phyloP scores from a whole-genome alignment of 169 alveolate genomes.

The Theileria parva region DNA sequence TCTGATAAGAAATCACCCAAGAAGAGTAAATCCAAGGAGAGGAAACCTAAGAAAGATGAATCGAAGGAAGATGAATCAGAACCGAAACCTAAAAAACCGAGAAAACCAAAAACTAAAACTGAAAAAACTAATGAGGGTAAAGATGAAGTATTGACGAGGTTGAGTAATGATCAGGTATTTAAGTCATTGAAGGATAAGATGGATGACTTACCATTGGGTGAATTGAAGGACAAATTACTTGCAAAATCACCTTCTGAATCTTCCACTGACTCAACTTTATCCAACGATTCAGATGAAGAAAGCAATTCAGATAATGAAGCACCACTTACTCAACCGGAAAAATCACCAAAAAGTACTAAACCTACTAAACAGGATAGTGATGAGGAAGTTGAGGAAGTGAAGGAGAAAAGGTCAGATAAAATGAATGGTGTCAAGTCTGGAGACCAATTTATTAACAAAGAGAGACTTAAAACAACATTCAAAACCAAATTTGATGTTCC shows the following conservation, averaged over 20 bases:
- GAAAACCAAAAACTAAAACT: not conserved
- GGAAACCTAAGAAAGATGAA: not conserved
- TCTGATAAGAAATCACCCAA: not conserved
- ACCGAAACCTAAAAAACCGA: constrained; percentile 14
- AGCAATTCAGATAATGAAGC: not conserved
- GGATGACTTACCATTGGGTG: constrained; percentile 11
- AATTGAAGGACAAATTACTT: not conserved
- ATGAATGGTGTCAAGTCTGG: constrained; percentile 9
- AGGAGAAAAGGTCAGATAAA: not conserved
- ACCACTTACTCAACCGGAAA: not conserved
- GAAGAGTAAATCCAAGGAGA: not conserved
- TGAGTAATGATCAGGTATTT: not conserved
- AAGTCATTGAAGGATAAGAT: not conserved
- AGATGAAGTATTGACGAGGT: not conserved
- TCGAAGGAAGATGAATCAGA: not conserved
- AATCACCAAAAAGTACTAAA: not conserved
- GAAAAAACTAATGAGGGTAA: constrained; percentile 6
- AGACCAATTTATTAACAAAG: constrained; percentile 19
- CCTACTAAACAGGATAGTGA: constrained; percentile 20
- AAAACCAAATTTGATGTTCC: not conserved
- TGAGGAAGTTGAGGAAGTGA: constrained; percentile 16
- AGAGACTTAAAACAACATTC: not conserved
- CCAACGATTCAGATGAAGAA: not conserved
- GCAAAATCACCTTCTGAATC: not conserved
- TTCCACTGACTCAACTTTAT: not conserved